phyloP scores from a whole-genome alignment of 2,329 filamentous ascomycete genomes.

The Ophiostoma pallidulum region DNA sequence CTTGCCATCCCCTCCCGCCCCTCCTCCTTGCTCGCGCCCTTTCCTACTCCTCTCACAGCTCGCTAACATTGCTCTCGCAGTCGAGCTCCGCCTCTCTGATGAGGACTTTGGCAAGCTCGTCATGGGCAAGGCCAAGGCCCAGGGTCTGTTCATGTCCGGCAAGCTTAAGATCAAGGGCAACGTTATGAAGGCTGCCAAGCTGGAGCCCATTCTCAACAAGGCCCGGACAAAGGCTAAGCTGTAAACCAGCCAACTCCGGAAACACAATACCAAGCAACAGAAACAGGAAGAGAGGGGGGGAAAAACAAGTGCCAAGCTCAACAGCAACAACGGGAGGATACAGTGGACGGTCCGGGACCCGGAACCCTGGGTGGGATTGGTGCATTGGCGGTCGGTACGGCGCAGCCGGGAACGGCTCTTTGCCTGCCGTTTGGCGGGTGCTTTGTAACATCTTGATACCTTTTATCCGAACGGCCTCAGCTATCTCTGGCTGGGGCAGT shows the following conservation, averaged over 20 bases:
- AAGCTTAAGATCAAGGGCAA: constrained; percentile 98
- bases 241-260: constrained; percentile 27
- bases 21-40: too few relatives aligned
- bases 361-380: background rate
- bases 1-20: too few relatives aligned
- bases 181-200: constrained; percentile 97
- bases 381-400: background rate
- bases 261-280: background rate
- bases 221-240: constrained; percentile 68
- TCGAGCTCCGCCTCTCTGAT: constrained; percentile 78
- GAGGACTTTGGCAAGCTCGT: constrained; percentile 79
- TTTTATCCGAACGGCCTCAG: too few relatives aligned
- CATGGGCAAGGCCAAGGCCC: constrained; percentile 81
- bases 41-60: too few relatives aligned
- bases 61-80: constrained; percentile 37
- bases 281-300: background rate
- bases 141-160: constrained; percentile 94
- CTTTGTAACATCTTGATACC: background rate
- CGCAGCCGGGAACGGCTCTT: background rate
- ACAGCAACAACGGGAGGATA: too few relatives aligned
- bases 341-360: too few relatives aligned
- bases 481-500: too few relatives aligned
- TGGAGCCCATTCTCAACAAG: constrained; percentile 87
- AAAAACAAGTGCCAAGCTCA: too few relatives aligned
- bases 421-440: background rate